A percentile compares a stretch with the other conserved stretches of the same genome.
Conservation (phyloP, 1,284 basidiomycete species). For the Apiotrichum akiyoshidainum region DNA sequence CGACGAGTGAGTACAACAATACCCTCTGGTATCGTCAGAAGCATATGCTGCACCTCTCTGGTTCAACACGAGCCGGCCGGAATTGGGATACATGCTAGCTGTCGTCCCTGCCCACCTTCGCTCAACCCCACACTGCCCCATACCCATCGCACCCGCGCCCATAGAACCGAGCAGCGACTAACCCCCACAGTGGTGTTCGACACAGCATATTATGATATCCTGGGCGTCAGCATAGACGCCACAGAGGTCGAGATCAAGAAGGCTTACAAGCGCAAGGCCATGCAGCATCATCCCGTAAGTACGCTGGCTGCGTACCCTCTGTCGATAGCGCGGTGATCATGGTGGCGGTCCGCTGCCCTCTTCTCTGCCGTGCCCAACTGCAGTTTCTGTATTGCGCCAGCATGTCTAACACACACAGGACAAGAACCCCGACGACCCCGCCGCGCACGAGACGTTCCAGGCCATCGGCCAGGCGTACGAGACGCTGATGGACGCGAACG, state of each 20-base stretch:
- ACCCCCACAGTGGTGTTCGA: slow-evolving; percentile 42
- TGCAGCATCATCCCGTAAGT: slow-evolving; percentile 83
- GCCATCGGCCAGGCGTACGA: slow-evolving; percentile 89
- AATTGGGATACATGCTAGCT: no score
- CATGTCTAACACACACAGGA: slow-evolving; percentile 9
- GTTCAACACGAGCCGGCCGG: no score
- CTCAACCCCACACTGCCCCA: no score
- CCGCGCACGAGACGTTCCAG: slow-evolving; percentile 73
- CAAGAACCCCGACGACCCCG: slow-evolving; percentile 53
- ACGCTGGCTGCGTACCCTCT: no score
- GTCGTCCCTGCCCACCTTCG: no score
- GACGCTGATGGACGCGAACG: slow-evolving; percentile 71
- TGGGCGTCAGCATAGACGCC: slow-evolving; percentile 67
- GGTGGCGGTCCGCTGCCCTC: slow-evolving; percentile 23
- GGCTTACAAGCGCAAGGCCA: slow-evolving; percentile 87
- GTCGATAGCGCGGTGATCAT: no score
- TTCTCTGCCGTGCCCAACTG: no score
- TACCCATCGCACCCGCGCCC: no score
- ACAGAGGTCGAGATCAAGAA: slow-evolving; percentile 79
- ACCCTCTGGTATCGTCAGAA: no score
- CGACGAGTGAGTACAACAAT: no score
- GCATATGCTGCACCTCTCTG: no score
- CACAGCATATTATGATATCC: slow-evolving; percentile 63
- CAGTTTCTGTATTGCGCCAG: no score
- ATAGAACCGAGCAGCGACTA: neutral